Conservation (phyloP, 108 stramenopile genomes). For the Cyclotella cryptica region DNA sequence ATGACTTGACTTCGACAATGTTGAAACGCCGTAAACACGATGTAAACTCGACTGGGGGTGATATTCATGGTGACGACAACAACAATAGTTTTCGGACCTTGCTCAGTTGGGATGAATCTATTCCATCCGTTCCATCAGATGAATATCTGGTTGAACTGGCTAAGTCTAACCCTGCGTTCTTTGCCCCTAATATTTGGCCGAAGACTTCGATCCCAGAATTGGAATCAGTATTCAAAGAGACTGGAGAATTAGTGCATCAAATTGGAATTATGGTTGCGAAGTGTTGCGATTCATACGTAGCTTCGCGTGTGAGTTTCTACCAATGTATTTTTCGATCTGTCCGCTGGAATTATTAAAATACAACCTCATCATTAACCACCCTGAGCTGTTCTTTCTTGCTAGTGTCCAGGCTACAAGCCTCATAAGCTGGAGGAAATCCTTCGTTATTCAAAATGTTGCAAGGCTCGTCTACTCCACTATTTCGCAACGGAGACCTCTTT, state of each 20-base stretch:
- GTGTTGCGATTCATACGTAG: conserved; percentile 82
- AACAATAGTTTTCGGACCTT: conserved; percentile 17
- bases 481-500: conserved; percentile 57
- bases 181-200: conserved; percentile 90
- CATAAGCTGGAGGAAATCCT: conserved; percentile 65
- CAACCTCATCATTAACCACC: no score
- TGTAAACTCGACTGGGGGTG: background rate
- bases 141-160: conserved; percentile 43
- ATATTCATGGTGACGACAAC: background rate
- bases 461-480: conserved; percentile 95
- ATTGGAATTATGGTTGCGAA: conserved; percentile 83
- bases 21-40: conserved; percentile 38
- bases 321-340: background rate
- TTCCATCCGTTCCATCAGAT: conserved; percentile 26
- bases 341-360: no score
- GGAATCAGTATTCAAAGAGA: conserved; percentile 76
- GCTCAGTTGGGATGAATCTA: conserved; percentile 44
- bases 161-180: conserved; percentile 63
- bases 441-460: conserved; percentile 69
- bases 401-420: conserved; percentile 55
- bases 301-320: conserved; percentile 24
- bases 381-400: background rate
- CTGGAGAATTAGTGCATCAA: conserved; percentile 73
- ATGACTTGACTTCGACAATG: conserved; percentile 54
- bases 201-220: conserved; percentile 68